These are phyloP conservation scores for Ascodesmis nigricans DNA, from an alignment of 495 filamentous ascomycete species.

Conservation along the genomic window DNA sequence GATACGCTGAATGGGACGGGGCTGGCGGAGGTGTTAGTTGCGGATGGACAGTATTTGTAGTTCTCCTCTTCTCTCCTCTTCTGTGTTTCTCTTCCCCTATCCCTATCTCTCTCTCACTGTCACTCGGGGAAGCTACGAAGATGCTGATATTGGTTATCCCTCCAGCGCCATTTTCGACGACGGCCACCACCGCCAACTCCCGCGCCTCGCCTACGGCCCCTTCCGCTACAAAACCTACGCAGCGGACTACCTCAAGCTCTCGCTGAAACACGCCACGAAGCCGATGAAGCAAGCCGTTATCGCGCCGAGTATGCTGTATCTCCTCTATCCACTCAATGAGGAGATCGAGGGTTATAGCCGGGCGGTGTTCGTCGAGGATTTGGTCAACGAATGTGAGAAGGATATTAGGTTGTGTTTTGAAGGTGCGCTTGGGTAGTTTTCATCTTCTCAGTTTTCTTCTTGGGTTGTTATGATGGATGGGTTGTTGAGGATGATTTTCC, in stretches of 20 bases:
- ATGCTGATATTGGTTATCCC: background rate
- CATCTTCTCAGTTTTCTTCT: background rate
- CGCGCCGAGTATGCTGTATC: constrained; percentile 27
- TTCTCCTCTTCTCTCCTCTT: constrained; percentile 2
- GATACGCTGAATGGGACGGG: constrained; percentile 25
- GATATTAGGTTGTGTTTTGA: constrained; percentile 27
- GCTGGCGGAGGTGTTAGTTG: constrained; percentile 22
- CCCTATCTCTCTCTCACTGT: too few relatives aligned
- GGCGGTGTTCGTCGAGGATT: constrained; percentile 24
- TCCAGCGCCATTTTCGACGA: constrained; percentile 26
- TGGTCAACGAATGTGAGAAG: constrained; percentile 27
- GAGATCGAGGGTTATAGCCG: constrained; percentile 23
- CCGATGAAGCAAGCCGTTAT: constrained; percentile 27
- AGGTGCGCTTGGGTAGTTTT: constrained; percentile 3
- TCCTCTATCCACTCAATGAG: constrained; percentile 26
- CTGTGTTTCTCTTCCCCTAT: background rate
- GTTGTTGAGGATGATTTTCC: constrained; percentile 1
- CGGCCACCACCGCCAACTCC: constrained; percentile 26
- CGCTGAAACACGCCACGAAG: constrained; percentile 20
- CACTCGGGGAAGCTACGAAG: background rate
- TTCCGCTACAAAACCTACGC: constrained; percentile 26
- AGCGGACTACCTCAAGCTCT: constrained; percentile 24
- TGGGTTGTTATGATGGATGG: background rate
- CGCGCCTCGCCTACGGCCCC: constrained; percentile 23
- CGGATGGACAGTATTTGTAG: constrained; percentile 26